Conservation (phyloP, 345 rosid genomes). For the Gossypium turneri region DNA sequence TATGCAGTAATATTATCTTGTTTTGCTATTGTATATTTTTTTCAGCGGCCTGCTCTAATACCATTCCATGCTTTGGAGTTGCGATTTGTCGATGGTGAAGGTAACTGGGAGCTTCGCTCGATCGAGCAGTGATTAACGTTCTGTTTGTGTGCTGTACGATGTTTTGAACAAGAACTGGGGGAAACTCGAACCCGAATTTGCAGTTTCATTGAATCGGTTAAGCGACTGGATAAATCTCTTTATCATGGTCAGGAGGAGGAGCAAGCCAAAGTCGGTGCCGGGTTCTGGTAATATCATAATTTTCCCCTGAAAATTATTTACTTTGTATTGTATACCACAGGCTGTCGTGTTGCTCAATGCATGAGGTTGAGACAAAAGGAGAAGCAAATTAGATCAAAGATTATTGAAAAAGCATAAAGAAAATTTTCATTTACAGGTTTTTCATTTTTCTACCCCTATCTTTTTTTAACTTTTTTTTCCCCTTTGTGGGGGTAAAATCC, state of each 20-base stretch:
- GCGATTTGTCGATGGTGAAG: constrained; percentile 92
- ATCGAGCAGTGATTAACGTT: constrained; percentile 41
- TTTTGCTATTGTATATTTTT: neutral
- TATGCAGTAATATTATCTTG: neutral
- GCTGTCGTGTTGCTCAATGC: neutral
- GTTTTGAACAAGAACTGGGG: neutral
- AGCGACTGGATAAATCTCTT: neutral
- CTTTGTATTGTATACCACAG: neutral
- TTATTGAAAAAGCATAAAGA: constrained; percentile 12
- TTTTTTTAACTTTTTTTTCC: neutral
- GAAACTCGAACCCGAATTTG: neutral
- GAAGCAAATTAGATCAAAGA: neutral
- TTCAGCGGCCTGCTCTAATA: constrained; percentile 88
- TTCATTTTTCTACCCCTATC: neutral
- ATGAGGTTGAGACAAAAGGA: neutral
- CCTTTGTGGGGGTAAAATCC: neutral
- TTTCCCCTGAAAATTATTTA: neutral
- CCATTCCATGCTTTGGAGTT: constrained; percentile 78
- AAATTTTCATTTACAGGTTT: constrained; percentile 18
- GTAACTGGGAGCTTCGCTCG: constrained; percentile 86
- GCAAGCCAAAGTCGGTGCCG: neutral
- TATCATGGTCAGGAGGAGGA: neutral
- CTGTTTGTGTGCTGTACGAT: neutral
- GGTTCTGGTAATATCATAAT: neutral
- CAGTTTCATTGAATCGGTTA: neutral